Evolutionary conservation across 805 yeast genomes (phyloP).

Genomic region (Saccharomyces mikatae): DNA sequence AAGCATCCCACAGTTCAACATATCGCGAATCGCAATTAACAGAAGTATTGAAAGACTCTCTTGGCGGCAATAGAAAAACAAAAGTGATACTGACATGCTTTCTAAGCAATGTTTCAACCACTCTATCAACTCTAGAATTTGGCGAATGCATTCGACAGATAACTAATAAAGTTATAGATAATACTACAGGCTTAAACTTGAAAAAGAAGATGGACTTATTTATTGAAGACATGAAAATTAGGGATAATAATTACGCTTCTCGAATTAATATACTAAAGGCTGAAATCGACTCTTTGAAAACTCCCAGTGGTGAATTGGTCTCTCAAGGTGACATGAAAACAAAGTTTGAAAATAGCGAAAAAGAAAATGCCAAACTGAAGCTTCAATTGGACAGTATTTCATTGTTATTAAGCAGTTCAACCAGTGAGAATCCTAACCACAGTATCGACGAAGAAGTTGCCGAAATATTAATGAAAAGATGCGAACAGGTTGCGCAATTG

Average conservation of each 20-base stretch:
- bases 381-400: constrained; percentile 9
- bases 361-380: constrained; percentile 10
- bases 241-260: constrained; percentile 21
- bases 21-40: constrained; percentile 76
- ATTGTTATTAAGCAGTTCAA: constrained; percentile 5
- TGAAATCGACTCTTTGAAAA: constrained; percentile 5
- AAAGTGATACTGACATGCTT: constrained; percentile 68
- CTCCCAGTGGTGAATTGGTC: not conserved
- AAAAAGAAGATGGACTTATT: constrained; percentile 40
- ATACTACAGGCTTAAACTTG: constrained; percentile 39
- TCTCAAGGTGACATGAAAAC: not conserved
- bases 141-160: constrained; percentile 40
- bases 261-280: constrained; percentile 8
- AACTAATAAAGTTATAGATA: constrained; percentile 22
- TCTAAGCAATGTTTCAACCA: constrained; percentile 37
- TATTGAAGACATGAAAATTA: constrained; percentile 35
- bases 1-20: constrained; percentile 31
- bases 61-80: constrained; percentile 79
- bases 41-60: constrained; percentile 65
- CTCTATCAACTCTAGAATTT: constrained; percentile 52
- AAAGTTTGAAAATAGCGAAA: not conserved
- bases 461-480: constrained; percentile 17
- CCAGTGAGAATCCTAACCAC: not conserved
- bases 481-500: constrained; percentile 16
- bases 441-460: constrained; percentile 9